A percentile compares a stretch with the other conserved stretches of the same genome.
Conservation (phyloP, 768 basidiomycete species). For the Hygrophoropsis aurantiaca region DNA sequence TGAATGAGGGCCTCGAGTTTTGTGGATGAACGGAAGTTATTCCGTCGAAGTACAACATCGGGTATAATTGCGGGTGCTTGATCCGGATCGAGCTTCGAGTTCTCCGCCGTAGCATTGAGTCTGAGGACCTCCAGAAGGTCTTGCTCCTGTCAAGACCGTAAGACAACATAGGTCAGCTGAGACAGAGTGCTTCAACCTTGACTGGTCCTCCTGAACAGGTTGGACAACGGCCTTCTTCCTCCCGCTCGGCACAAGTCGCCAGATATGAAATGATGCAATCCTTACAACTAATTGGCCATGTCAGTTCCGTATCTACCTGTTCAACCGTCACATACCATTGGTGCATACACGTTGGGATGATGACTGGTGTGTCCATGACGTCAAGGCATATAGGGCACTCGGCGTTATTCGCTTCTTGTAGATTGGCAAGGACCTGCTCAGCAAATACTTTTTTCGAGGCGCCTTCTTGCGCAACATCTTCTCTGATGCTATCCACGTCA, state of each 20-base stretch:
- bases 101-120: conserved; percentile 14
- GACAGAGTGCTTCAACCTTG: conserved; percentile 42
- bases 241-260: conserved; percentile 64
- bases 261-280: conserved; percentile 84
- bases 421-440: conserved; percentile 62
- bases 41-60: conserved; percentile 62
- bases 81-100: not conserved
- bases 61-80: conserved; percentile 27
- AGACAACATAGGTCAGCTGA: not conserved
- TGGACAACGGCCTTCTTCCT: conserved; percentile 74
- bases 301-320: not conserved
- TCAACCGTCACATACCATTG: conserved; percentile 50
- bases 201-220: conserved; percentile 74
- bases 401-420: conserved; percentile 46
- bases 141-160: conserved; percentile 38
- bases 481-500: conserved; percentile 60
- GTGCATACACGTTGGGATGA: conserved; percentile 78
- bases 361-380: conserved; percentile 65
- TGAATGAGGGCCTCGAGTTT: conserved; percentile 84
- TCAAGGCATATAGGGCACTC: conserved; percentile 87
- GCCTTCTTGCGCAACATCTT: conserved; percentile 43
- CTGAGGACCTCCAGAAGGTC: conserved; percentile 66
- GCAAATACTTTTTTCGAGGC: conserved; percentile 48
- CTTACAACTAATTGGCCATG: conserved; percentile 62
- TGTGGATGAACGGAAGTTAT: conserved; percentile 87